Evolutionary conservation across 2,329 filamentous ascomycete species (phyloP), one percentile per base, ranked within the genome.

Genomic region (Aspergillus awamori): DNA sequence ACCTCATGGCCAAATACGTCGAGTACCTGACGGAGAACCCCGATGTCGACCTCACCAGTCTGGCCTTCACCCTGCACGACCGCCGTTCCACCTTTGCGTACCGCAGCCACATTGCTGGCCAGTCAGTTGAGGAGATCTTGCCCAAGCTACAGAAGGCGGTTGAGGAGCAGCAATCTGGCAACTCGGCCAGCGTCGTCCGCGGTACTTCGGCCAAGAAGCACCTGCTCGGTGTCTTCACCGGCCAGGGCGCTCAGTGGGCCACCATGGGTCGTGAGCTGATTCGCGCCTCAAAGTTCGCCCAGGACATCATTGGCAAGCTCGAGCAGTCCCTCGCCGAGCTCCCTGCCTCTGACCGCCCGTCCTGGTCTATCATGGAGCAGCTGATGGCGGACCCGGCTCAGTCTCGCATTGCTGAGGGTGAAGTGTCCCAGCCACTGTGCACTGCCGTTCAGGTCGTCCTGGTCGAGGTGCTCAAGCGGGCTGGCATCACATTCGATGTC

Each of bases 181-280:
- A 51, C 33, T 51, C 48, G 24, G 20, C 20, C 48, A 51, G 24
- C 48, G 30, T 10, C 11, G 15, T n/a, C 26, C 48, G 28, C 24
- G 24, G 33, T 20, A 43, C 17, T 8, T 20, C n/a, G 8, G 11
- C 49, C 30, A 53, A 28, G 7, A 28, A 36, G 48, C 36, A 63
- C 28, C 26, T 70, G 6, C 61, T 72, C 7, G 70, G 68, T 5
- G 63, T 74, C 1, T 74, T 74, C 52, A 57, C 59, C 2, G 51
- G 49, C 3, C 61, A 63, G 17, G 58, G 61, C 13, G 61, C 61
- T 7, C 65, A 66, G 30, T 83, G 4, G 63, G n/a, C 65, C 0
- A 15, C 38, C 8, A 66, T 66, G 65, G 65, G 63, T 2, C 28
- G 15, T 2, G 56, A 59, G 7, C 2, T 59, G 13, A 49, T 61